Evolutionary conservation across 495 filamentous ascomycete genomes (phyloP).

Genomic region (Baudoinia panamericana): DNA sequence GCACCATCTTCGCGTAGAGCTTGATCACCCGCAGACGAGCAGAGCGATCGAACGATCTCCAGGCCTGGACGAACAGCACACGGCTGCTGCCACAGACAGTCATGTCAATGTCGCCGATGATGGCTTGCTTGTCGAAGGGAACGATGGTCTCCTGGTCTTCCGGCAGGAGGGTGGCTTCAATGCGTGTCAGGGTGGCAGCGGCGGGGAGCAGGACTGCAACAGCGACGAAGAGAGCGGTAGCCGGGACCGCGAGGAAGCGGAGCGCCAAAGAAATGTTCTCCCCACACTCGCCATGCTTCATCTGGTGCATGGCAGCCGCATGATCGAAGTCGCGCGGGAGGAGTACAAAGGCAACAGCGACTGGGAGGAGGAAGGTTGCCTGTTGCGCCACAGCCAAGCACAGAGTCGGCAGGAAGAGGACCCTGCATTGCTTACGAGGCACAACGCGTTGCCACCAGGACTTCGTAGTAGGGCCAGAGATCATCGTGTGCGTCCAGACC

Average conservation of each 20-base stretch:
- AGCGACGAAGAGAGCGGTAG: constrained; percentile 29
- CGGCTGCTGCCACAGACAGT: constrained; percentile 43
- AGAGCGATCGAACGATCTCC: constrained; percentile 53
- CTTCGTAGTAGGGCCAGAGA: constrained; percentile 41
- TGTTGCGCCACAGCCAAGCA: constrained; percentile 33
- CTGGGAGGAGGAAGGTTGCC: constrained; percentile 22
- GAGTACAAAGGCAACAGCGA: constrained; percentile 19
- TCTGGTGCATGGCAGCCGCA: constrained; percentile 22
- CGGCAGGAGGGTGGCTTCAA: constrained; percentile 58
- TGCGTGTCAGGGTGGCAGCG: constrained; percentile 48
- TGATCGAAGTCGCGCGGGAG: constrained; percentile 12
- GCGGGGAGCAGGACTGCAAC: constrained; percentile 48
- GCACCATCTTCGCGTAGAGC: constrained; percentile 53
- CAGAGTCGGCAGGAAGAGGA: constrained; percentile 40
- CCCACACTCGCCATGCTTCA: constrained; percentile 17
- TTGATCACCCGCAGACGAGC: constrained; percentile 53
- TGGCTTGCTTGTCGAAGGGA: constrained; percentile 56
- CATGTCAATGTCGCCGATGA: constrained; percentile 37
- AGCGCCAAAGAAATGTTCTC: constrained; percentile 22
- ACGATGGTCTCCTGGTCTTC: constrained; percentile 60
- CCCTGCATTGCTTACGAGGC: constrained; percentile 32
- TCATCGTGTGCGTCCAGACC: constrained; percentile 49
- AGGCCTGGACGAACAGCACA: constrained; percentile 55
- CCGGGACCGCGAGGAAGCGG: constrained; percentile 26
- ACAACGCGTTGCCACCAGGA: constrained; percentile 41